Conservation (phyloP, 2,329 filamentous ascomycete genomes). For the Cytospora piceae region DNA sequence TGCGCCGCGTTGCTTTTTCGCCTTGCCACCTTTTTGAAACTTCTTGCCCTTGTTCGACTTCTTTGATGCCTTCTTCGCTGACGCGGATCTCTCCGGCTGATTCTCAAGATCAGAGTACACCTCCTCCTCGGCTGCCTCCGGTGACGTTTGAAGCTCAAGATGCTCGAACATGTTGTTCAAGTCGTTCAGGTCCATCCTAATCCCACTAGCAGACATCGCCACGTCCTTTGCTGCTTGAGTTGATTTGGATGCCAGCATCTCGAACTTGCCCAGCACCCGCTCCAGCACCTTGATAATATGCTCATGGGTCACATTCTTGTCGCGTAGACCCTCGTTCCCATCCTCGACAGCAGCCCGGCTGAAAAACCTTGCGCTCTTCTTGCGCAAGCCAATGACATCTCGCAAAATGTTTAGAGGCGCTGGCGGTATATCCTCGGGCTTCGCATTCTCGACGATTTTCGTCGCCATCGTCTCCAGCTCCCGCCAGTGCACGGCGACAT, state of each 20-base stretch:
- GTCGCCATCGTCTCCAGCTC: constrained; percentile 34
- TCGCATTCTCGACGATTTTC: constrained; percentile 32
- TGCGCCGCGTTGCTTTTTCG: background rate
- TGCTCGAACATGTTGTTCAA: constrained; percentile 37
- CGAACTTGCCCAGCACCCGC: constrained; percentile 34
- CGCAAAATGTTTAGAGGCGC: constrained; percentile 36
- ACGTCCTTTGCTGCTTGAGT: constrained; percentile 18
- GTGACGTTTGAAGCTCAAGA: constrained; percentile 34
- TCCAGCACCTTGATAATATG: constrained; percentile 38
- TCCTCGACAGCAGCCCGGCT: constrained; percentile 28
- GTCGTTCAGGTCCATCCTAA: constrained; percentile 29
- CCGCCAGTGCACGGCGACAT: constrained; percentile 30
- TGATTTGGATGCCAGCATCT: constrained; percentile 31
- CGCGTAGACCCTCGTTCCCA: constrained; percentile 31
- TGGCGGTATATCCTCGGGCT: constrained; percentile 35
- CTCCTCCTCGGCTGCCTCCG: constrained; percentile 28
- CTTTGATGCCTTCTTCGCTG: background rate
- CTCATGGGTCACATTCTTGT: constrained; percentile 34
- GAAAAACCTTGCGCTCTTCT: constrained; percentile 37
- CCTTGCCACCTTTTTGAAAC: background rate
- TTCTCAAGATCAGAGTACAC: constrained; percentile 22
- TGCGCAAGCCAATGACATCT: constrained; percentile 37
- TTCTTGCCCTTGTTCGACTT: background rate
- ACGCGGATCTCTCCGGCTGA: background rate
- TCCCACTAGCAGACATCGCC: background rate